Evolutionary conservation across 2,329 filamentous ascomycete species (phyloP).

Genomic region (Pseudopyrenochaeta lycopersici): DNA sequence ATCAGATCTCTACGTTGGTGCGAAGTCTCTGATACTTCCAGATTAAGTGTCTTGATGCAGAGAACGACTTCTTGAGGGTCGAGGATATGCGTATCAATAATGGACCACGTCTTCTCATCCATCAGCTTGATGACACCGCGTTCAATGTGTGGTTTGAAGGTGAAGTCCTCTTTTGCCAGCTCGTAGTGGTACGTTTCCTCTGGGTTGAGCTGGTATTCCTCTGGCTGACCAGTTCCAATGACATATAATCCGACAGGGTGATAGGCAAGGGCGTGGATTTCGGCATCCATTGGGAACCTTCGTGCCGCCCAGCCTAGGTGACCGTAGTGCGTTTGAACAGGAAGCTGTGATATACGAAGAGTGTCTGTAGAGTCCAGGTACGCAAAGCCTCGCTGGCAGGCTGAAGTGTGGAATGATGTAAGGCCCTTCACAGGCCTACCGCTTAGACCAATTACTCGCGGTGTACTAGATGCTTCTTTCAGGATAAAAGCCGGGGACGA

Average conservation of each 20-base stretch:
- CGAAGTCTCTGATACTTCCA: conserved; percentile 91
- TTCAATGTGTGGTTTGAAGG: conserved; percentile 72
- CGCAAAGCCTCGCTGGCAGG: conserved; percentile 83
- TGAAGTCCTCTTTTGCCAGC: conserved; percentile 72
- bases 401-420: conserved; percentile 78
- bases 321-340: conserved; percentile 70
- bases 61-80: conserved; percentile 80
- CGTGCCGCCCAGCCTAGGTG: conserved; percentile 79
- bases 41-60: conserved; percentile 81
- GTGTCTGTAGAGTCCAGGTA: conserved; percentile 71
- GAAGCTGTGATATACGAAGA: conserved; percentile 77
- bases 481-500: conserved; percentile 81
- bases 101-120: conserved; percentile 77
- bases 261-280: conserved; percentile 78
- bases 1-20: conserved; percentile 86
- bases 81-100: conserved; percentile 79
- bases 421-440: conserved; percentile 75
- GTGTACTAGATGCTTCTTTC: conserved; percentile 79
- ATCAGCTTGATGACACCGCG: conserved; percentile 80
- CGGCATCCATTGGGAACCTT: conserved; percentile 74
- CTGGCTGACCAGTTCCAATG: conserved; percentile 72
- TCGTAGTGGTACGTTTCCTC: conserved; percentile 85
- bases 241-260: conserved; percentile 81
- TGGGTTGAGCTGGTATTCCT: conserved; percentile 78
- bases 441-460: conserved; percentile 77